phyloP scores from a whole-genome alignment of 2,329 filamentous ascomycete genomes.

The Curvularia eragrostidis region DNA sequence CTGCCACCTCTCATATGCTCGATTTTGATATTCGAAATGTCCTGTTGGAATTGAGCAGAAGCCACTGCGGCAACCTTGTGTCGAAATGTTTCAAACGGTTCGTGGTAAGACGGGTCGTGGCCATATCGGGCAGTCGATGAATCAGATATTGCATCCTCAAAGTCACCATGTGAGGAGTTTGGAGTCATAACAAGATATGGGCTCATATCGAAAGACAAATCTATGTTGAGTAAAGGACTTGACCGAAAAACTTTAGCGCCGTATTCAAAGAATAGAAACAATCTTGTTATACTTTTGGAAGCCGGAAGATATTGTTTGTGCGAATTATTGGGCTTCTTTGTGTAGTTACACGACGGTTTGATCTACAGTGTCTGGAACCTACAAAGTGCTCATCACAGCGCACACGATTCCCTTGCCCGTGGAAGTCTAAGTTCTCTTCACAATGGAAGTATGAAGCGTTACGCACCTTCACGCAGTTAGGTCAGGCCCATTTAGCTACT shows the following conservation, averaged over 20 bases:
- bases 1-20: conserved; percentile 28
- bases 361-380: background rate
- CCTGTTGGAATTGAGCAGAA: background rate
- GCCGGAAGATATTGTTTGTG: background rate
- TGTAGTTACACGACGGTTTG: background rate
- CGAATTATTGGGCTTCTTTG: too few relatives aligned
- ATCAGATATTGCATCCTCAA: background rate
- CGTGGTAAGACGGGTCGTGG: background rate
- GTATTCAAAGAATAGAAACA: background rate
- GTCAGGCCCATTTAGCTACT: too few relatives aligned
- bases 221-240: background rate
- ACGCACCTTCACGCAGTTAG: too few relatives aligned
- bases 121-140: background rate
- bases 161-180: background rate
- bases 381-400: too few relatives aligned
- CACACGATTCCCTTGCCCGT: too few relatives aligned
- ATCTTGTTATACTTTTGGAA: background rate
- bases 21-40: conserved; percentile 4
- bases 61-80: background rate
- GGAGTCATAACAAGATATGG: background rate
- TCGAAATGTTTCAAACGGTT: background rate
- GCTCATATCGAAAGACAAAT: background rate
- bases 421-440: too few relatives aligned
- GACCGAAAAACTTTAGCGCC: background rate
- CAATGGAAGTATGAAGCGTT: too few relatives aligned